Conservation (phyloP, 1,139 yeast genomes). For the Kazachstania sp. region DNA sequence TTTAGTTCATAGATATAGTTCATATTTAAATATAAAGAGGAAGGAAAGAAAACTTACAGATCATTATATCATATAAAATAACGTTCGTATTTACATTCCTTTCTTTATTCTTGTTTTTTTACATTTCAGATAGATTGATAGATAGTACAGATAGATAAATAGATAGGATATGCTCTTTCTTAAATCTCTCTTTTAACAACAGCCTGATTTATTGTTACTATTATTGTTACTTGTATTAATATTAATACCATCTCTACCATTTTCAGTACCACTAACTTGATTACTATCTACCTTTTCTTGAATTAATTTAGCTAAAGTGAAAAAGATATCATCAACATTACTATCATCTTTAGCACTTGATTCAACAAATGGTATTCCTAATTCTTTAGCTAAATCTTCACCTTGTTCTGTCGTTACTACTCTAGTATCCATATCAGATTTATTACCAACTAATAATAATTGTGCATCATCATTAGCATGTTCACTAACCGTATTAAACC, state of each 20-base stretch:
- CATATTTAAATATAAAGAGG: no score
- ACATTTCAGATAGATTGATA: no score
- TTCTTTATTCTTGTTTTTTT: not conserved
- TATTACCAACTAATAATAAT: constrained; percentile 87
- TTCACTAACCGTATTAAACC: constrained; percentile 92
- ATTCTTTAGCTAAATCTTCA: constrained; percentile 74
- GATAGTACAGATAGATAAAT: no score
- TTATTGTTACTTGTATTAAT: constrained; percentile 18
- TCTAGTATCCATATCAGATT: constrained; percentile 71
- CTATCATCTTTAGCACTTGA: constrained; percentile 91
- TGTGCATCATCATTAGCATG: constrained; percentile 96
- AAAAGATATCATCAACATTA: constrained; percentile 86
- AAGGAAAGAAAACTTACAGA: no score
- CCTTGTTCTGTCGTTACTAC: constrained; percentile 86
- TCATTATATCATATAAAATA: no score
- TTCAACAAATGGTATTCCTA: constrained; percentile 86
- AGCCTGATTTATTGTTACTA: constrained; percentile 20
- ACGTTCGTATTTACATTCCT: no score
- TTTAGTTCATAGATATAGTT: no score
- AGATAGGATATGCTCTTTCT: no score
- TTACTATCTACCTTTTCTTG: constrained; percentile 59
- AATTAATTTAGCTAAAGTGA: constrained; percentile 80
- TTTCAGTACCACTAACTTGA: constrained; percentile 17
- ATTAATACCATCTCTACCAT: constrained; percentile 29
- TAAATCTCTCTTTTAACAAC: constrained; percentile 18